Percentiles rank a stretch among this genome's conserved stretches.
Conservation (phyloP, 352 stramenopile genomes). For the Phytopythium chamaehyphon region DNA sequence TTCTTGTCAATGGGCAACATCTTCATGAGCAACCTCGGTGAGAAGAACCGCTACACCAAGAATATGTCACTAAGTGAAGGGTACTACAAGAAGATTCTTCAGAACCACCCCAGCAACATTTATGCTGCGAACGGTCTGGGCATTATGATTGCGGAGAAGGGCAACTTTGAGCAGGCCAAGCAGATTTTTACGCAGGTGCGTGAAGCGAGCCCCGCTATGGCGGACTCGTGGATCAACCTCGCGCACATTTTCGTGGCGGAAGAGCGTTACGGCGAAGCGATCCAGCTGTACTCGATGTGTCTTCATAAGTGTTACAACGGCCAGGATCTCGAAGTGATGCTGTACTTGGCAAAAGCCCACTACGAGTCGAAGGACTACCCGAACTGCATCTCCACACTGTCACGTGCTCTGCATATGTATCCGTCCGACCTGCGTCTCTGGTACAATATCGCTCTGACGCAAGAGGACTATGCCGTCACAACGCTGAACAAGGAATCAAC, state of each 20-base stretch:
- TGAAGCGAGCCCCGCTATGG: constrained; percentile 94
- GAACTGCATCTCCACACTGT: constrained; percentile 84
- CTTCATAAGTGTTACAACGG: constrained; percentile 89
- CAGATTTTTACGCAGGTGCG: constrained; percentile 96
- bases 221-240: constrained; percentile 96
- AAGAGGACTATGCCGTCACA: constrained; percentile 85
- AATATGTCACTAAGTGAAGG: constrained; percentile 93
- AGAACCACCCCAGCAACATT: constrained; percentile 92
- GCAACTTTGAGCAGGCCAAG: constrained; percentile 94
- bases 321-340: constrained; percentile 73
- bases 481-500: constrained; percentile 74
- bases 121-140: constrained; percentile 97
- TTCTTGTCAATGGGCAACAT: constrained; percentile 97
- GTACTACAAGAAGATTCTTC: constrained; percentile 96
- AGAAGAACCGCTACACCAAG: constrained; percentile 94
- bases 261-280: constrained; percentile 94
- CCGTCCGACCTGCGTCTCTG: constrained; percentile 77
- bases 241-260: constrained; percentile 96
- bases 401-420: constrained; percentile 70
- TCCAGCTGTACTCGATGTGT: constrained; percentile 95
- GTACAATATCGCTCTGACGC: constrained; percentile 84
- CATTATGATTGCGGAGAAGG: constrained; percentile 97
- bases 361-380: constrained; percentile 88
- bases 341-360: constrained; percentile 87
- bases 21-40: constrained; percentile 97